Evolutionary conservation across 1,284 basidiomycete genomes (phyloP), one percentile per base, ranked within the genome.

Genomic region (Marasmius oreades): DNA sequence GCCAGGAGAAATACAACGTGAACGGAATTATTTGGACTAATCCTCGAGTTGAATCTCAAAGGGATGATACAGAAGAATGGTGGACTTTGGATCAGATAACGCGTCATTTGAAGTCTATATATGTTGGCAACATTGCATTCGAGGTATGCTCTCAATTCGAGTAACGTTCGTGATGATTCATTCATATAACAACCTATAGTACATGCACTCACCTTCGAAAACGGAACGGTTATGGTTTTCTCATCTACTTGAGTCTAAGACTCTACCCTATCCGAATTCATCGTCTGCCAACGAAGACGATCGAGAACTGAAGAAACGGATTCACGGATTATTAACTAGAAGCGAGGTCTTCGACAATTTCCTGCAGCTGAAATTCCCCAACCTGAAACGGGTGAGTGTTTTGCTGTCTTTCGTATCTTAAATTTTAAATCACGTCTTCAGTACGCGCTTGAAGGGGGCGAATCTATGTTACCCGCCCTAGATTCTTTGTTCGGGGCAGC

Each of bases 371-470:
- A 92, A 92, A 69, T 93, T 93, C 66, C 90, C 92, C 0, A 92
- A 88, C 68, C 61, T 93, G 67, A 93, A 93, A 71, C 80, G 90
- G 11, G 77, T 77, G 62, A 23, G 72, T 66, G 34, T 16, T 33
- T 20, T n/a, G 55, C 23, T 31, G n/a, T 20, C 22, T 39, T 28
- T 43, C 42, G 28, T 18, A n/a, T 24, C 18, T 51, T 8, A 26
- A 51, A 28, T 33, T 39, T 44, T 42, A 23, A 51, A 26, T 52
- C 24, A 51, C 33, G 16, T 34, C 12, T 45, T 3, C 20, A 78
- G 72, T 93, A 92, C 67, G 90, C 90, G 0, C 75, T 93, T 26
- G 93, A 95, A 70, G 93, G 93, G 1, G 93, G 89, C 1, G 93
- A 95, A 73, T 91, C 89, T 5, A 94, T 95, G 92, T 72, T 95